A percentile compares a stretch with the other conserved stretches of the same genome.
Conservation (phyloP, 2,329 filamentous ascomycete species). For the Alternaria brassicicola region DNA sequence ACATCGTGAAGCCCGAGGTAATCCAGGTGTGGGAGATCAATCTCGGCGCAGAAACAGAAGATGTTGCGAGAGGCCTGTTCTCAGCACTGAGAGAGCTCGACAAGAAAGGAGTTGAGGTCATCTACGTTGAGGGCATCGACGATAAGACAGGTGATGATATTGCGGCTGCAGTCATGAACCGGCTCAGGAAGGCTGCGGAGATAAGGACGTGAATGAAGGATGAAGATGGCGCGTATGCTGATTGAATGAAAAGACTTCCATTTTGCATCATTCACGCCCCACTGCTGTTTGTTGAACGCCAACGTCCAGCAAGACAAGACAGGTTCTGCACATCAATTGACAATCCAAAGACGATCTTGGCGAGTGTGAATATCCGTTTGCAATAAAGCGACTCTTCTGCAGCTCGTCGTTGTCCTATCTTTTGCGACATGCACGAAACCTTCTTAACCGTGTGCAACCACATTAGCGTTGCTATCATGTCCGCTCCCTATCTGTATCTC, state of each 20-base stretch:
- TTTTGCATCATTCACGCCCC: background rate
- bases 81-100: conserved; percentile 86
- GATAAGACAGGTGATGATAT: conserved; percentile 74
- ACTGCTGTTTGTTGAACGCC: background rate
- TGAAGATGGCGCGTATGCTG: background rate
- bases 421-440: background rate
- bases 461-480: background rate
- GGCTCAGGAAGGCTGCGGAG: conserved; percentile 57
- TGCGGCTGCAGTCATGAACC: conserved; percentile 70
- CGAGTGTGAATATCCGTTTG: background rate
- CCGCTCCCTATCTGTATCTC: background rate
- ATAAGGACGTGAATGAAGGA: conserved; percentile 17
- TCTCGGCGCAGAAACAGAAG: conserved; percentile 71
- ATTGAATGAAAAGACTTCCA: background rate
- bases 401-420: background rate
- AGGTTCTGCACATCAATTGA: background rate
- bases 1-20: conserved; percentile 13
- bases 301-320: background rate
- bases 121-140: conserved; percentile 86
- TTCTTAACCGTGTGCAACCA: background rate
- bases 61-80: conserved; percentile 86
- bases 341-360: background rate
- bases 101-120: conserved; percentile 75
- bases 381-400: background rate
- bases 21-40: conserved; percentile 68